Evolutionary conservation across 257 asterid species (phyloP).

Genomic region (Gardenia jasminoides): DNA sequence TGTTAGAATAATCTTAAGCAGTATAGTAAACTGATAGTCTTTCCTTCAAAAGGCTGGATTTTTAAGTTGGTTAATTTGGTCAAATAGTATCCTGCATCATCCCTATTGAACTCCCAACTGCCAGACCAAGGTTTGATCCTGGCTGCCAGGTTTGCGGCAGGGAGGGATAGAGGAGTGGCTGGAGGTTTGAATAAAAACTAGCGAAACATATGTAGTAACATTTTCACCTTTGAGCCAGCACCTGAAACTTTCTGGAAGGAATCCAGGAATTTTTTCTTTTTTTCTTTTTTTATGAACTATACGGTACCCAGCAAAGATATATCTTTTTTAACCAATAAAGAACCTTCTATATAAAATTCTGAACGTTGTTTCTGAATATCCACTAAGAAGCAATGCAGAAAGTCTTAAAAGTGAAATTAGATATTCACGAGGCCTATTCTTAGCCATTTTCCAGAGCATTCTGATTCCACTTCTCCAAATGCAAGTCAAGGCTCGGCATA

Average conservation of each 20-base stretch:
- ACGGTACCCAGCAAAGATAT: not conserved
- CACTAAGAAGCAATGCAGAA: not conserved
- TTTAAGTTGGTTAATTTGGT: not conserved
- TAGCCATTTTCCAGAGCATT: not conserved
- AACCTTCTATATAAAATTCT: not conserved
- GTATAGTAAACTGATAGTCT: not conserved
- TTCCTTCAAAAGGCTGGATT: not conserved
- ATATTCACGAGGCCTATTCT: not conserved
- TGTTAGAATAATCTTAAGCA: not conserved
- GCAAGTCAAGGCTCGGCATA: not conserved
- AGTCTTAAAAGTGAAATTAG: no score
- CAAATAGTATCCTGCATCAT: not conserved
- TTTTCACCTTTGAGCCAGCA: no score
- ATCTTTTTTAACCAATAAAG: not conserved
- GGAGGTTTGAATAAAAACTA: no score
- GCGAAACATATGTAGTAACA: no score
- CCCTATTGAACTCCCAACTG: no score
- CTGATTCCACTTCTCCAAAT: not conserved
- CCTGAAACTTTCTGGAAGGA: no score
- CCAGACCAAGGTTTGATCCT: no score
- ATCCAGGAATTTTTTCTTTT: not conserved
- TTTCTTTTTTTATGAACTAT: not conserved
- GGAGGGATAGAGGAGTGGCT: no score
- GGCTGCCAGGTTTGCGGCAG: no score
- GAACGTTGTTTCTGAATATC: not conserved